Conservation (phyloP, 2,329 filamentous ascomycete species). For the Didymella lethalis region DNA sequence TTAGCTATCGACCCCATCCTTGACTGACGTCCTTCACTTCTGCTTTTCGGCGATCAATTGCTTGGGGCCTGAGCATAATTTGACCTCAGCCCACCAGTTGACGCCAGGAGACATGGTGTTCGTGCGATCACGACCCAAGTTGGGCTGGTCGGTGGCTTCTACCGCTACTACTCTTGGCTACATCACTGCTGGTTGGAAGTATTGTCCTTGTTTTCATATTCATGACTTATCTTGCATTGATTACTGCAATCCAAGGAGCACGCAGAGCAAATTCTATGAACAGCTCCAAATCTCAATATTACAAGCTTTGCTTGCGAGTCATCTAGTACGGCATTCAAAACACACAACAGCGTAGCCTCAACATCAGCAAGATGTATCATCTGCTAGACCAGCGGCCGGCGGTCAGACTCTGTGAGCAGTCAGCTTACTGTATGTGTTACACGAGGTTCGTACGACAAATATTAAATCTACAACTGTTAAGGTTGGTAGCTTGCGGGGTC, state of each 20-base stretch:
- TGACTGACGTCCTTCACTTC: constrained; percentile 17
- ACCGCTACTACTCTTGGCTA: not conserved
- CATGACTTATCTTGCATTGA: not conserved
- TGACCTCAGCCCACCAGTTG: constrained; percentile 5
- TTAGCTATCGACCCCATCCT: constrained; percentile 14
- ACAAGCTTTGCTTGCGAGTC: not conserved
- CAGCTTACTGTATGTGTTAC: constrained; percentile 5
- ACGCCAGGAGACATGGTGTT: not conserved
- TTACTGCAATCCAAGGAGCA: not conserved
- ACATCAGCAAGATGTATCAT: too few species aligned
- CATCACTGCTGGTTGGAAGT: not conserved
- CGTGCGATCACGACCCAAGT: not conserved
- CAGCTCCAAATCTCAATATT: not conserved
- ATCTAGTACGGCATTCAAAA: too few species aligned
- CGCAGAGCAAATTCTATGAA: not conserved
- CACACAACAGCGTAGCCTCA: too few species aligned
- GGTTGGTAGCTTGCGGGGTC: not conserved
- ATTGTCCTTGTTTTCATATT: not conserved
- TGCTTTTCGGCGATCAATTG: constrained; percentile 18
- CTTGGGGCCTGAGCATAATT: constrained; percentile 16
- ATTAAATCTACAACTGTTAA: not conserved
- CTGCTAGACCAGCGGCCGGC: not conserved
- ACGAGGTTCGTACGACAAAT: not conserved
- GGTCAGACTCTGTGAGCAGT: not conserved
- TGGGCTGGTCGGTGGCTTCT: not conserved